Conservation (phyloP, 805 yeast species). For the Tetrapisispora phaffii region DNA sequence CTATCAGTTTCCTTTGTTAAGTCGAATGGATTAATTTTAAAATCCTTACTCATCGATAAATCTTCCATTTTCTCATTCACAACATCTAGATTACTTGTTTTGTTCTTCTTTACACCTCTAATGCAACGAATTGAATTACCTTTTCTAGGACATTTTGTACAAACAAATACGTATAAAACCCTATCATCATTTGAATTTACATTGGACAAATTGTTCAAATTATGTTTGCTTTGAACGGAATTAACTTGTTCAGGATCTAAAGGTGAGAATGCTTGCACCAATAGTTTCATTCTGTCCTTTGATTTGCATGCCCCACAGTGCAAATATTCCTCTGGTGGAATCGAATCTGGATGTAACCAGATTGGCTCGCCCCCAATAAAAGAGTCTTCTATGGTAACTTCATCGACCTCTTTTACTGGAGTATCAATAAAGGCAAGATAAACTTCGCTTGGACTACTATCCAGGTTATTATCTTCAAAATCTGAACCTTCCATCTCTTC, state of each 20-base stretch:
- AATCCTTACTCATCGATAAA: slow-evolving; percentile 34
- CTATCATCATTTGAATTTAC: slow-evolving; percentile 55
- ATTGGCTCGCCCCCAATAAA: slow-evolving; percentile 67
- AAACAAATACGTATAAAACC: slow-evolving; percentile 69
- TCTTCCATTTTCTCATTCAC: slow-evolving; percentile 36
- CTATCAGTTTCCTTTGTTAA: slow-evolving; percentile 5
- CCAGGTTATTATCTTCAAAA: slow-evolving; percentile 15
- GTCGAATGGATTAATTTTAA: slow-evolving; percentile 30
- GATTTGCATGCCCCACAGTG: slow-evolving; percentile 56
- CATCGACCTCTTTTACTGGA: slow-evolving; percentile 39
- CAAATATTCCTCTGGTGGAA: slow-evolving; percentile 44
- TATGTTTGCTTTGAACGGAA: slow-evolving; percentile 10
- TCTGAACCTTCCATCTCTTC: slow-evolving; percentile 15
- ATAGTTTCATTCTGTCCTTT: slow-evolving; percentile 45
- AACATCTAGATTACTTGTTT: slow-evolving; percentile 29
- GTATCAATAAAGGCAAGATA: slow-evolving; percentile 59
- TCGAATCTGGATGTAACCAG: slow-evolving; percentile 59
- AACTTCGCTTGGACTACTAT: slow-evolving; percentile 30
- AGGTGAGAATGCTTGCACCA: slow-evolving; percentile 76
- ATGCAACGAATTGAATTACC: slow-evolving; percentile 66
- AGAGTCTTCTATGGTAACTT: slow-evolving; percentile 42
- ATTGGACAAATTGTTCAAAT: slow-evolving; percentile 8
- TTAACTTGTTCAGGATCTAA: slow-evolving; percentile 35
- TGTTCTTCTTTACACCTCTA: slow-evolving; percentile 63
- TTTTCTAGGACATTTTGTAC: slow-evolving; percentile 61